phyloP scores from a whole-genome alignment of 106 monocot genomes.

The Amphibolis antarctica region DNA sequence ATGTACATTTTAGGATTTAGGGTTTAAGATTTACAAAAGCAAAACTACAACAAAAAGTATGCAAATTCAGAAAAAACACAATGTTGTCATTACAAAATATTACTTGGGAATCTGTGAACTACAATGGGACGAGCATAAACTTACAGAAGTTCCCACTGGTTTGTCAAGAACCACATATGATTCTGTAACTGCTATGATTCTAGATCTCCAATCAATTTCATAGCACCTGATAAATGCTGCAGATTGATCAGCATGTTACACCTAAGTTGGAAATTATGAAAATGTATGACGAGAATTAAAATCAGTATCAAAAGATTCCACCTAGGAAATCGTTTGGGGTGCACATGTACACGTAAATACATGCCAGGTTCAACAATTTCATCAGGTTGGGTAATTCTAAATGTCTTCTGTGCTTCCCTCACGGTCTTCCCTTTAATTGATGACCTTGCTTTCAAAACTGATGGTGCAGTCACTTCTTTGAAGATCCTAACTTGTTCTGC shows the following conservation, averaged over 20 bases:
- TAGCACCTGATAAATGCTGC: slow-evolving; percentile 56
- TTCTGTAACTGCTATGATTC: slow-evolving; percentile 73
- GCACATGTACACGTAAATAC: slow-evolving; percentile 87
- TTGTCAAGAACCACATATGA: slow-evolving; percentile 88
- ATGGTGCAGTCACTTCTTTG: slow-evolving; percentile 64
- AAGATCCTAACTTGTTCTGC: slow-evolving; percentile 64
- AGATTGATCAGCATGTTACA: background rate
- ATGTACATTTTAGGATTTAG: too few relatives aligned
- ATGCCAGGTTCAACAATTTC: slow-evolving; percentile 80
- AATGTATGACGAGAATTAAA: background rate
- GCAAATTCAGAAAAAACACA: too few relatives aligned
- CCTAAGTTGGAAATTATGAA: background rate
- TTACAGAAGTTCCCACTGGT: slow-evolving; percentile 91
- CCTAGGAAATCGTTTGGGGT: slow-evolving; percentile 97
- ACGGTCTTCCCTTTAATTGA: slow-evolving; percentile 93
- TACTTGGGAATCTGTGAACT: background rate
- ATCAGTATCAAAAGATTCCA: slow-evolving; percentile 17
- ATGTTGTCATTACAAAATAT: background rate
- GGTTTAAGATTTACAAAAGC: too few relatives aligned
- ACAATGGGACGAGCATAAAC: background rate
- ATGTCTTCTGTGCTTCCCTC: slow-evolving; percentile 93
- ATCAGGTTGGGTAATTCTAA: slow-evolving; percentile 48
- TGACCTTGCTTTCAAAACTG: slow-evolving; percentile 56
- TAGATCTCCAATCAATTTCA: slow-evolving; percentile 93
- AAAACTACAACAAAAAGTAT: too few relatives aligned